These are phyloP conservation scores for Linnemannia elongata DNA, from an alignment of 192 early-diverging fungal genomes.

Conservation along the genomic window DNA sequence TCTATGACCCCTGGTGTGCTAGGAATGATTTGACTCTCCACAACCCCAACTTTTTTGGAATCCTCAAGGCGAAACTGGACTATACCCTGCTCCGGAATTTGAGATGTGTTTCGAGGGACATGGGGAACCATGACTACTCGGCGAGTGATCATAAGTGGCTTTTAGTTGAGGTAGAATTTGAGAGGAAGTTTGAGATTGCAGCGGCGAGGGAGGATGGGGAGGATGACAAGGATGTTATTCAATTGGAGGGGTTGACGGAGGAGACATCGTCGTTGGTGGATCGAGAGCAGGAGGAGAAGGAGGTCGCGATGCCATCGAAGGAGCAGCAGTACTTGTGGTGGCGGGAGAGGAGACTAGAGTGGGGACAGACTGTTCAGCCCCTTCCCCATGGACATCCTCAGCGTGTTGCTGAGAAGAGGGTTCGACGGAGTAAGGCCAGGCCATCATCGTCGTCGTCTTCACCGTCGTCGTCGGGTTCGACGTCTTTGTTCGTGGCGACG, in stretches of 20 bases:
- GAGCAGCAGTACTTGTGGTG: constrained; percentile 55
- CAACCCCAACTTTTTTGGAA: constrained; percentile 71
- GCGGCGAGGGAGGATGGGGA: not conserved
- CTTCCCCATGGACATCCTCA: not conserved
- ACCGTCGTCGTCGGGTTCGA: not conserved
- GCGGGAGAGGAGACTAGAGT: constrained; percentile 40
- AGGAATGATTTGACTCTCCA: constrained; percentile 74
- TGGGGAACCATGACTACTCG: constrained; percentile 75
- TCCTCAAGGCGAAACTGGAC: constrained; percentile 80
- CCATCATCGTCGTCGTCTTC: constrained; percentile 7
- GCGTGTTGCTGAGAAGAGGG: not conserved
- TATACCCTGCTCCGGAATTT: constrained; percentile 77
- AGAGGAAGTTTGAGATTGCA: constrained; percentile 27
- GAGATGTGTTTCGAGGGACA: constrained; percentile 60
- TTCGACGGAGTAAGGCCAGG: not conserved
- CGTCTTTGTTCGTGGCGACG: not conserved
- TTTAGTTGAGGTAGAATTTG: constrained; percentile 66
- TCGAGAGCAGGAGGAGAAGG: not conserved
- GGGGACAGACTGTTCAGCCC: constrained; percentile 39
- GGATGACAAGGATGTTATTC: not conserved
- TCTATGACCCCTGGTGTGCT: constrained; percentile 79
- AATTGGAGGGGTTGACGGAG: not conserved
- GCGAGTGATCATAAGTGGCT: constrained; percentile 82
- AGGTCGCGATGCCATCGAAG: constrained; percentile 26
- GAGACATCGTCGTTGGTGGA: not conserved